Evolutionary conservation across 2,329 filamentous ascomycete species (phyloP).

Genomic region (Ceratocystiopsis sp.): DNA sequence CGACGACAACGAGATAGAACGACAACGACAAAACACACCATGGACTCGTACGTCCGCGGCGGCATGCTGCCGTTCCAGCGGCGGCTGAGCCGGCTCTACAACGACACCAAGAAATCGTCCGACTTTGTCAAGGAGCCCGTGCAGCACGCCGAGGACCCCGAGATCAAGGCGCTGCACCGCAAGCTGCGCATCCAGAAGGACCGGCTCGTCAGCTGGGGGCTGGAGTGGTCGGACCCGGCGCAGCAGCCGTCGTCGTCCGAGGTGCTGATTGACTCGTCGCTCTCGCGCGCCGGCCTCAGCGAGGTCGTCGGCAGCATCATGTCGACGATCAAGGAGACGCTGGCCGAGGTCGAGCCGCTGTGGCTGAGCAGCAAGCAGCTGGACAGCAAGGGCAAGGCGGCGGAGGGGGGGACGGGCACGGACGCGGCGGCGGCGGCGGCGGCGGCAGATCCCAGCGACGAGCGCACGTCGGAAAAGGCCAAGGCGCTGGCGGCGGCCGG

Average conservation of each 20-base stretch:
- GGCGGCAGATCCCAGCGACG: constrained; percentile 1
- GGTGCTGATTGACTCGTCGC: constrained; percentile 52
- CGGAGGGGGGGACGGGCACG: background rate
- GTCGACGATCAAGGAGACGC: constrained; percentile 63
- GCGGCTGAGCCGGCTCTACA: constrained; percentile 55
- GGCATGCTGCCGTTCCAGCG: constrained; percentile 42
- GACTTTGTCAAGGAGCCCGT: constrained; percentile 52
- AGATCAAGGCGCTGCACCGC: constrained; percentile 54
- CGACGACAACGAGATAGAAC: background rate
- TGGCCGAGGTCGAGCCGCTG: constrained; percentile 58
- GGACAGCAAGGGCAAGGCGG: background rate
- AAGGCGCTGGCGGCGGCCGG: background rate
- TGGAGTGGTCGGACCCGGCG: constrained; percentile 62
- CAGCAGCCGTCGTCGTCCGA: constrained; percentile 29
- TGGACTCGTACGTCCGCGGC: constrained; percentile 34
- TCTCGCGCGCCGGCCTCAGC: constrained; percentile 57
- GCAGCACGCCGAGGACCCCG: constrained; percentile 47
- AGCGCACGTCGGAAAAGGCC: background rate
- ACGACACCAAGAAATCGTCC: constrained; percentile 63
- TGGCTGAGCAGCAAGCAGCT: constrained; percentile 43
- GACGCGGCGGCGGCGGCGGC: background rate
- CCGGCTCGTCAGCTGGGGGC: constrained; percentile 60
- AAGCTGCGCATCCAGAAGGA: constrained; percentile 70
- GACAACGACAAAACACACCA: constrained; percentile 10
- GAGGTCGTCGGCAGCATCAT: constrained; percentile 66